Base-by-base conservation (phyloP, 768 basidiomycete genomes). In the Serendipita sp. region DNA sequence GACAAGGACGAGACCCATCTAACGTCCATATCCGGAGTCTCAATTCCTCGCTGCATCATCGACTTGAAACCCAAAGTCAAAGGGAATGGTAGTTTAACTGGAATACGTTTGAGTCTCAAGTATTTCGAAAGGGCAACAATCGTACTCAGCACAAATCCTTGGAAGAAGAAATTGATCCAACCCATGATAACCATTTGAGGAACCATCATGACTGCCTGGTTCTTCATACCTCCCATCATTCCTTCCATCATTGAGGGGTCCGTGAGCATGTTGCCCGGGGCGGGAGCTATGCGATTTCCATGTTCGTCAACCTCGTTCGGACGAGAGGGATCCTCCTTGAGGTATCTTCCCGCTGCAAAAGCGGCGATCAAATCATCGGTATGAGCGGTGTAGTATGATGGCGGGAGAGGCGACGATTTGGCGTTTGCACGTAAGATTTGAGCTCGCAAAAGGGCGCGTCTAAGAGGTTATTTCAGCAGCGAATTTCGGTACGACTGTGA, bases 151-250 rank as follows among this genome's bases (percentile, higher is more conserved):
- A 99, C 89, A 73, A 98, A 97, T 34, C 96, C 96, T 71, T 95
- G 89, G 78, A 98, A 99, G 84, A 99, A 99, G 75, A 94, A 92
- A 74, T 93, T 97, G 76, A 99, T 97, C 90, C 95, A 98, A 63
- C 93, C 94, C 95, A 98, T 98, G 69, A 98, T 92, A 66, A 96
- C 81, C 88, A 97, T 97, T 75, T 98, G 89, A 16, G 89, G 91
- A 13, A 95, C 88, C 89, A 98, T 97, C 89, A 96, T 94, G 58
- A 97, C 92, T 81, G 91, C 92, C 75, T 99, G 96, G 18, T 95
- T 97, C 79, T 97, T 97, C 87, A 99, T 89, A 41, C 91, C 91
- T 10, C 92, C 82, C 93, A 97, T 95, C 92, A 97, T 94, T 45
- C 89, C 90, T 68, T 97, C 95, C 92, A 98, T 95, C 51, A 86